Evolutionary conservation across 106 monocot species (phyloP).

Genomic region (Dioscorea dumetorum): DNA sequence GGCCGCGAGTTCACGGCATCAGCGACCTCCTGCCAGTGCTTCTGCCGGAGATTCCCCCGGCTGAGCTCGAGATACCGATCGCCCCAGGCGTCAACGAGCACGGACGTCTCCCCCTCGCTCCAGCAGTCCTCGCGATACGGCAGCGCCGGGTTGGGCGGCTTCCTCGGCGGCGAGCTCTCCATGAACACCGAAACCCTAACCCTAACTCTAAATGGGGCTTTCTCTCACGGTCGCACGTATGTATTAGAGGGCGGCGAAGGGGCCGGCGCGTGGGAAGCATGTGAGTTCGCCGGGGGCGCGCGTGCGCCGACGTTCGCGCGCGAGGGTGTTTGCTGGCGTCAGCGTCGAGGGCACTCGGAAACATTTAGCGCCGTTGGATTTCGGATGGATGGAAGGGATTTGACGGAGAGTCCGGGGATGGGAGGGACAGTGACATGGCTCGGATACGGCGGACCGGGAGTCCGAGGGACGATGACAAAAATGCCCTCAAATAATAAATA

Average conservation of each 20-base stretch:
- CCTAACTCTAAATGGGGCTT: not conserved
- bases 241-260: constrained; percentile 13
- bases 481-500: too few species aligned
- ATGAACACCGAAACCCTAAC: constrained; percentile 14
- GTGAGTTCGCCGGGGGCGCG: constrained; percentile 22
- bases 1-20: constrained; percentile 79
- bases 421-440: too few species aligned
- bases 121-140: constrained; percentile 94
- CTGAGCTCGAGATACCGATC: constrained; percentile 76
- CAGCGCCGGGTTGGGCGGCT: constrained; percentile 58
- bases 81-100: constrained; percentile 79
- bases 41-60: constrained; percentile 87
- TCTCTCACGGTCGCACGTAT: not conserved
- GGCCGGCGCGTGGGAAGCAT: constrained; percentile 16
- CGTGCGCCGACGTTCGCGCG: constrained; percentile 31
- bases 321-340: constrained; percentile 10
- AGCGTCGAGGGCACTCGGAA: not conserved
- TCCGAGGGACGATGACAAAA: too few species aligned
- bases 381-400: too few species aligned
- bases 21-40: constrained; percentile 93
- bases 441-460: too few species aligned
- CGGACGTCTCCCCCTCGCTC: constrained; percentile 87
- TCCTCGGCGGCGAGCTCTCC: constrained; percentile 21
- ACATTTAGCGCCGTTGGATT: too few species aligned
- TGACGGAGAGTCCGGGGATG: too few species aligned